phyloP scores from a whole-genome alignment of 2,329 filamentous ascomycete genomes.

The Neofusicoccum laricinum region DNA sequence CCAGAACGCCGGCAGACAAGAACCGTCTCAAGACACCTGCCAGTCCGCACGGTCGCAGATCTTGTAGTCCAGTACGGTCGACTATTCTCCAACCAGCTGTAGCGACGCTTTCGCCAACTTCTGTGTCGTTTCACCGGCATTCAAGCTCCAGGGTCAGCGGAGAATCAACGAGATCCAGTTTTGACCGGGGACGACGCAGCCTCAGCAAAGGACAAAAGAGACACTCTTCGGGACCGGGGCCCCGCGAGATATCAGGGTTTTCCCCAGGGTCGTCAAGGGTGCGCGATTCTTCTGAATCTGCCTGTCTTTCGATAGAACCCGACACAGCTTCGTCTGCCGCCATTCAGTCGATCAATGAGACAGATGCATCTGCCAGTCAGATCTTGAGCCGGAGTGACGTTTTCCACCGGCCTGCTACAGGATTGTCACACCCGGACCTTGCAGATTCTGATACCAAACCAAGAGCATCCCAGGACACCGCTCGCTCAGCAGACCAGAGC shows the following conservation, averaged over 20 bases:
- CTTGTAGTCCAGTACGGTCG: not conserved
- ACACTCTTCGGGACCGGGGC: not conserved
- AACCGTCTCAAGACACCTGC: not conserved
- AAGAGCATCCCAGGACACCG: slow-evolving; percentile 34
- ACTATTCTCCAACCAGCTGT: slow-evolving; percentile 6
- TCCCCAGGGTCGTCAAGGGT: not conserved
- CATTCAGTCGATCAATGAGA: slow-evolving; percentile 62
- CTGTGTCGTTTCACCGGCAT: slow-evolving; percentile 30
- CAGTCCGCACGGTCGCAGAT: slow-evolving; percentile 18
- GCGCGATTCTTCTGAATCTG: slow-evolving; percentile 50
- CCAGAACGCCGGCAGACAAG: slow-evolving; percentile 2
- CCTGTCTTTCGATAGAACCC: not conserved
- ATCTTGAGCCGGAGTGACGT: slow-evolving; percentile 85
- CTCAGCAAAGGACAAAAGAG: not conserved
- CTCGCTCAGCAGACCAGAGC: slow-evolving; percentile 27
- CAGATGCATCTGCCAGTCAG: slow-evolving; percentile 80
- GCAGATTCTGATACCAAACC: slow-evolving; percentile 19
- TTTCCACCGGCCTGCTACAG: slow-evolving; percentile 71
- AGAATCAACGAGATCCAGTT: slow-evolving; percentile 42
- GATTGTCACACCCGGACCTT: slow-evolving; percentile 35
- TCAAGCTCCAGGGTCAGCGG: slow-evolving; percentile 42
- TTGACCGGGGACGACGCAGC: slow-evolving; percentile 19
- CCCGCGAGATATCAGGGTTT: not conserved
- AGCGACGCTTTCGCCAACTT: slow-evolving; percentile 43
- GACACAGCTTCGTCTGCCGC: slow-evolving; percentile 70